A percentile compares a stretch with the other conserved stretches of the same genome.
These are phyloP conservation scores for Crucihimalaya himalaica DNA, from an alignment of 345 rosid species.

Conservation along the genomic window DNA sequence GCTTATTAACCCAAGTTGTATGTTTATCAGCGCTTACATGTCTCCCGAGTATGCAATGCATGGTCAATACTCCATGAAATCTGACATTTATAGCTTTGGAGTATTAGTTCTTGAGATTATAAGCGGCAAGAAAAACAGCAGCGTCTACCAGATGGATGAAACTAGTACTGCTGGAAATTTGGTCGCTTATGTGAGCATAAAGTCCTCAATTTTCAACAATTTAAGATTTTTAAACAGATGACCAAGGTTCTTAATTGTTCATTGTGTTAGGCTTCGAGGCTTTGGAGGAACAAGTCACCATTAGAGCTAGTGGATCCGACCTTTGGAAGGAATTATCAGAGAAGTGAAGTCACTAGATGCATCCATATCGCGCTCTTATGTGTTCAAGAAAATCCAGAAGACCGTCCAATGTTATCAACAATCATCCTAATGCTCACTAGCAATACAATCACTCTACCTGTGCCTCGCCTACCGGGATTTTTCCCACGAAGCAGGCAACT, in stretches of 20 bases:
- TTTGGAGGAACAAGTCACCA: constrained; percentile 35
- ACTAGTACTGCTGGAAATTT: constrained; percentile 20
- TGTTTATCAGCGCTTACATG: constrained; percentile 37
- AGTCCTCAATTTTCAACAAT: neutral
- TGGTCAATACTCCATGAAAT: constrained; percentile 34
- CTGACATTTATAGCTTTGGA: constrained; percentile 37
- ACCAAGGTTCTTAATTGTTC: neutral
- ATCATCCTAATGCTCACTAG: constrained; percentile 37
- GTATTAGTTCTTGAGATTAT: constrained; percentile 39
- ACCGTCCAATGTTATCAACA: constrained; percentile 26
- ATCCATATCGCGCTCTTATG: constrained; percentile 37
- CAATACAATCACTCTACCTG: constrained; percentile 29
- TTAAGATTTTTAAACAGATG: neutral
- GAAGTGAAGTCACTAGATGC: constrained; percentile 33
- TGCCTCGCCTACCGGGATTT: constrained; percentile 21
- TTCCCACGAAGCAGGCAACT: constrained; percentile 3
- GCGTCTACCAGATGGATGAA: constrained; percentile 30
- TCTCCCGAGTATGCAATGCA: constrained; percentile 38
- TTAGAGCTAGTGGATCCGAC: constrained; percentile 31
- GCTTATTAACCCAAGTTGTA: neutral
- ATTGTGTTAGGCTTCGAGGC: constrained; percentile 34
- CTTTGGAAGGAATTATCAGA: constrained; percentile 18
- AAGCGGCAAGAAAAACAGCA: constrained; percentile 30
- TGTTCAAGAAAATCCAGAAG: constrained; percentile 35
- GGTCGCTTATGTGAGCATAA: constrained; percentile 31